Percentiles rank a stretch among this genome's conserved stretches.
These are phyloP conservation scores for Kodamaea hsintzibuensis DNA, from an alignment of 805 yeast species.

Conservation along the genomic window DNA sequence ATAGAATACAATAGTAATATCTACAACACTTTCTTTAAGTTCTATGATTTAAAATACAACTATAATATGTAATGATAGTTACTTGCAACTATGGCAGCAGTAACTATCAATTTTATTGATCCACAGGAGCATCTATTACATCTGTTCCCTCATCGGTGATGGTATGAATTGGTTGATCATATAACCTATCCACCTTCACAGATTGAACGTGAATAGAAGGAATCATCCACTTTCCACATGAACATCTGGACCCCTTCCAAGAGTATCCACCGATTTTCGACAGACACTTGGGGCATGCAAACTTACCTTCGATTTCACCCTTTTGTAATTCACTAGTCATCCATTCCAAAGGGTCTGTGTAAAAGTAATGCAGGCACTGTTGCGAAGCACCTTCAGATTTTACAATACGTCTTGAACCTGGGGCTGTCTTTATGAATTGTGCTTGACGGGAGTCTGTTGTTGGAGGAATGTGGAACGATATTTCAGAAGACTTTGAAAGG, in stretches of 20 bases:
- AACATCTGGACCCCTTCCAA: constrained; percentile 93
- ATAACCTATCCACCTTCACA: constrained; percentile 67
- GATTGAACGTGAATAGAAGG: constrained; percentile 85
- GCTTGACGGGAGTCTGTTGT: constrained; percentile 63
- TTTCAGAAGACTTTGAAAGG: constrained; percentile 62
- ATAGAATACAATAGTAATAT: too few relatives aligned
- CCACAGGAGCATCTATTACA: neutral
- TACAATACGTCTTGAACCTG: constrained; percentile 59
- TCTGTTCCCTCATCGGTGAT: neutral
- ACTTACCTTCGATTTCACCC: constrained; percentile 83
- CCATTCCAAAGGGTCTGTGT: constrained; percentile 84
- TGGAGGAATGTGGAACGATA: constrained; percentile 69
- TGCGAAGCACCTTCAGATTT: constrained; percentile 57
- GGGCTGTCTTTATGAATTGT: constrained; percentile 63
- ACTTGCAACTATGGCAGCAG: too few relatives aligned
- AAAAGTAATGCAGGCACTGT: constrained; percentile 78
- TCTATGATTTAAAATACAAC: too few relatives aligned
- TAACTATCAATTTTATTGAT: neutral
- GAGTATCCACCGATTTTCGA: constrained; percentile 87
- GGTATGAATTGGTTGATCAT: neutral
- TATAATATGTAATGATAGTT: too few relatives aligned
- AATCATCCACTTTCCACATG: constrained; percentile 94
- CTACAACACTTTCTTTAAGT: too few relatives aligned
- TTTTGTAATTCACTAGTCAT: constrained; percentile 77
- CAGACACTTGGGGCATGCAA: constrained; percentile 79